Percentiles rank a stretch among this genome's conserved stretches.
Conservation (phyloP, 148 eudicot genomes). For the Bassia scoparia region DNA sequence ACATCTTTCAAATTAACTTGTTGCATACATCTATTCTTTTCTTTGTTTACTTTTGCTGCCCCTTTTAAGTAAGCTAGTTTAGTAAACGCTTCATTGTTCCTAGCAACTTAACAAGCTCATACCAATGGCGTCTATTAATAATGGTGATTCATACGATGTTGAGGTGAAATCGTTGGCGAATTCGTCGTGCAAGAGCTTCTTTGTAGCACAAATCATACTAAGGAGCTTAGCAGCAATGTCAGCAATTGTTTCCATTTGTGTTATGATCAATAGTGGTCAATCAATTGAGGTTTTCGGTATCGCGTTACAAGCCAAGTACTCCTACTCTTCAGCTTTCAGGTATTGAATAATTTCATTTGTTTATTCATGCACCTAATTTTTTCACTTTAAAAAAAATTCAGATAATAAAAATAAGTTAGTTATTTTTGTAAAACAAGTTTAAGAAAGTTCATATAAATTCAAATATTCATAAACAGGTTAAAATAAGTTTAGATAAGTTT, state of each 20-base stretch:
- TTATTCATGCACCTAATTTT: too few species aligned
- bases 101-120: not conserved
- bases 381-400: too few species aligned
- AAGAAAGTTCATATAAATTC: too few species aligned
- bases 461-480: too few species aligned
- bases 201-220: constrained; percentile 24
- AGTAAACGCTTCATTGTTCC: not conserved
- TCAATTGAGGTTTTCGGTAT: constrained; percentile 26
- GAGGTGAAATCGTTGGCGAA: constrained; percentile 4
- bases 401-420: too few species aligned
- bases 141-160: constrained; percentile 5
- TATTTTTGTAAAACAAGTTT: too few species aligned
- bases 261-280: constrained; percentile 29
- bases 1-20: not conserved
- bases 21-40: not conserved
- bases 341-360: too few species aligned
- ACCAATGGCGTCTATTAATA: constrained; percentile 23
- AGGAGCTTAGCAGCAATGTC: constrained; percentile 21
- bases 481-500: too few species aligned
- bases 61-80: not conserved
- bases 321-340: constrained; percentile 33
- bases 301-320: constrained; percentile 26
- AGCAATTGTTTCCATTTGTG: constrained; percentile 16
- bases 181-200: constrained; percentile 1
- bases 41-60: not conserved